Base-by-base conservation (phyloP, 2,329 filamentous ascomycete genomes). In the Tympanopsis confertula region DNA sequence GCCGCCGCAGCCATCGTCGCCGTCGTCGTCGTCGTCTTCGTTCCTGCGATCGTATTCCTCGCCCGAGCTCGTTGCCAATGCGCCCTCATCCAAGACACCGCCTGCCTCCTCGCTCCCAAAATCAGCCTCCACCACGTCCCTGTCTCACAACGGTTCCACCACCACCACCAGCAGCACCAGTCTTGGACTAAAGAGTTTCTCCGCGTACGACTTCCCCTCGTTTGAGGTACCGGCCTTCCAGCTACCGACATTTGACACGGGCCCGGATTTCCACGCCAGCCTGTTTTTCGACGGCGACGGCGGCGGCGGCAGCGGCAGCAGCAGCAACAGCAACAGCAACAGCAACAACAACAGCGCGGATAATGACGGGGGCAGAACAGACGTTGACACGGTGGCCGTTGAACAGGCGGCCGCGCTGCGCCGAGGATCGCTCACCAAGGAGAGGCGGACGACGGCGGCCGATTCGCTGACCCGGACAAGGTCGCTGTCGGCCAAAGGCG, bases 231-330 rank as follows among this genome's bases (percentile, higher is more conserved):
- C 65, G 13, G 51, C 56, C 41, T 71, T 73, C 51, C 68, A 71
- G 41, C 54, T 76, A 22, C 65, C 69, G 26, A 65, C 66, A 1
- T 68, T 76, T 51, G 65, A 72, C 43, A 59, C 68, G 46, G 62
- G 62, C 44, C 56, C 63, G 44, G 57, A 67, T 30, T 58, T 74
- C 48, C 63, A 70, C 45, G 62, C 63, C 4, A 62, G 59, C 14
- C 51, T 71, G 19, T 62, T 57, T 33, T 49, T 66, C 44, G 53
- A 57, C 41, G 47, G 44, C 46, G 53, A 51, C 35, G 35, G 39
- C 37, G n/a, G 7, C 7, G 22, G n/a, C 7, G 22, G n/a, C 22
- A n/a, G n/a, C 7, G 22, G n/a, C n/a, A n/a, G 7, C 7, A n/a
- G 22, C 22, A 7, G 7, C 7, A 7, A 47, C 37, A 30, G 43